These are phyloP conservation scores for Gautieria morchelliformis DNA, from an alignment of 768 basidiomycete species.

Conservation along the genomic window DNA sequence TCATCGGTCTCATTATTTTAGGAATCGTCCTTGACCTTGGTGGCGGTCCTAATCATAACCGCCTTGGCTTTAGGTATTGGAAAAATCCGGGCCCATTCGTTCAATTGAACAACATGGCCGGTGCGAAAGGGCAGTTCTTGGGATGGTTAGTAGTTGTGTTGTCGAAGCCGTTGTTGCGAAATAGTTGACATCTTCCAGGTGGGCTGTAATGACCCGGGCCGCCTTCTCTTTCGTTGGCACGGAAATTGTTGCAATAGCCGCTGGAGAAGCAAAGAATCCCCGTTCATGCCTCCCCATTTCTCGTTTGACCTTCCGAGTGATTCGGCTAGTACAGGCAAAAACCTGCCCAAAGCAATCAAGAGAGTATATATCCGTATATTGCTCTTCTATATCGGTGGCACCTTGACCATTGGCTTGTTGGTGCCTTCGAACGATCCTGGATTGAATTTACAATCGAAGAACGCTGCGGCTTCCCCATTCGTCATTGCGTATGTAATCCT, in stretches of 20 bases:
- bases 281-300: conserved; percentile 13
- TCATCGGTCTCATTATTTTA: conserved; percentile 56
- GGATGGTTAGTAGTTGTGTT: conserved; percentile 33
- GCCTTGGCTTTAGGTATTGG: conserved; percentile 63
- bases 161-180: conserved; percentile 9
- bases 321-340: conserved; percentile 27
- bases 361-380: conserved; percentile 57
- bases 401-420: conserved; percentile 25
- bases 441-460: conserved; percentile 31
- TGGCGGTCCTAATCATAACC: conserved; percentile 63
- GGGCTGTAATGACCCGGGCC: conserved; percentile 46
- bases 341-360: conserved; percentile 57
- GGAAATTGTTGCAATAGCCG: conserved; percentile 87
- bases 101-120: conserved; percentile 55
- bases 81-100: conserved; percentile 80
- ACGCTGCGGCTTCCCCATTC: conserved; percentile 42
- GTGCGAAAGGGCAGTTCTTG: conserved; percentile 63
- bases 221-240: conserved; percentile 92
- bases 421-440: conserved; percentile 35
- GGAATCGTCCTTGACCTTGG: conserved; percentile 77
- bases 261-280: conserved; percentile 88
- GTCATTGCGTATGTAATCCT: conserved; percentile 36
- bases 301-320: neutral
- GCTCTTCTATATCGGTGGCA: conserved; percentile 51
- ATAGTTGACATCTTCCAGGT: conserved; percentile 23